Conservation (phyloP, 1,284 basidiomycete species). For the Ustilago trichophora region DNA sequence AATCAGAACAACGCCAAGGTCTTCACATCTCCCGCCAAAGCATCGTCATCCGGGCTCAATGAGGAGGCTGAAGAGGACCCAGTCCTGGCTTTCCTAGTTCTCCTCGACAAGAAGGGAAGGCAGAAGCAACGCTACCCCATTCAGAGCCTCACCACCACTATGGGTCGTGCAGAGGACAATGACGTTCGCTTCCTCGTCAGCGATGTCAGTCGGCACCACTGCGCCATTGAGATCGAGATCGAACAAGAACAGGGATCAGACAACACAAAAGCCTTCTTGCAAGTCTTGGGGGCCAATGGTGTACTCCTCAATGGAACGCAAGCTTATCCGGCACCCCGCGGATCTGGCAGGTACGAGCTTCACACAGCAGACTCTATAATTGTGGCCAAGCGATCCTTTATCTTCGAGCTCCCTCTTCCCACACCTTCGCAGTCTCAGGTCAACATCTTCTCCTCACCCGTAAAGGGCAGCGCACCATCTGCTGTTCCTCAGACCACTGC, state of each 20-base stretch:
- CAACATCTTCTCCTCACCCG: constrained; percentile 17
- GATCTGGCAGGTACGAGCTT: constrained; percentile 32
- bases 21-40: constrained; percentile 11
- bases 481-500: constrained; percentile 20
- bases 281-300: constrained; percentile 36
- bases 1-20: not conserved
- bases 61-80: not conserved
- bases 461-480: constrained; percentile 4
- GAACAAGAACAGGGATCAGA: constrained; percentile 5
- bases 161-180: constrained; percentile 41
- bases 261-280: constrained; percentile 23
- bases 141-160: constrained; percentile 30
- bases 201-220: constrained; percentile 44
- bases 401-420: constrained; percentile 25
- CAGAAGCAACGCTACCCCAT: constrained; percentile 42
- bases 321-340: constrained; percentile 25
- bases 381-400: constrained; percentile 27
- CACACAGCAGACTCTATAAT: constrained; percentile 27
- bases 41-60: not conserved
- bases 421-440: not conserved
- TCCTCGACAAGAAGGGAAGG: constrained; percentile 38
- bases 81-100: constrained; percentile 34
- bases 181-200: constrained; percentile 37
- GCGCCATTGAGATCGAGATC: constrained; percentile 46
- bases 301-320: constrained; percentile 26